Base-by-base conservation (phyloP, 495 filamentous ascomycete species). In the Clohesyomyces aquaticus region DNA sequence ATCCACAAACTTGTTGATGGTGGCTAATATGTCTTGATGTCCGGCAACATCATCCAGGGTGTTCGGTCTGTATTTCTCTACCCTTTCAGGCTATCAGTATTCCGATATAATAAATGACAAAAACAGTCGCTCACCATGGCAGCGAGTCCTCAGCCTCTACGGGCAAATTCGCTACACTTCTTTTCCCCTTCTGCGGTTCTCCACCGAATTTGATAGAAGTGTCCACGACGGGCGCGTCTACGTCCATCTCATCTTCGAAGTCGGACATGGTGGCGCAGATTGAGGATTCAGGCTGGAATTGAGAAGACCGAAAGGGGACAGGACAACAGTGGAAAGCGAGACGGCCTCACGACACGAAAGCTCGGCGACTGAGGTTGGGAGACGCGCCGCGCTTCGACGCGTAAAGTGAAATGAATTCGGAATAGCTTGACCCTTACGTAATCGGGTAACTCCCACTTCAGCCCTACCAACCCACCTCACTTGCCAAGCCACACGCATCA, bases 31-130 rank as follows among this genome's bases (percentile, higher is more conserved):
- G 76, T 98, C 94, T 73, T 97, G 89, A 73, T 99, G 94, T n/a
- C 94, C 94, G 3, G 91, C 93, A 52, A 99, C 94, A 77, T 99
- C 94, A 49, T 86, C 83, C 21, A 99, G 82, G 2, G 90, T 89
- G 59, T 87, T 85, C 16, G 94, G 94, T 47, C 94, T 85, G 75
- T 97, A 99, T 75, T 99, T 99, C 72, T 99, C 94, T n/a, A 99
- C 91, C 93, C 93, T 97, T 56, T 4, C 32, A 16, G 19, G 2
- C 27, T 38, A 38, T 68, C 49, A 50, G 1, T 4, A 28, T 6
- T 14, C 14, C 14, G 38, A 35, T 18, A 23, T 28, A 4, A 23
- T 21, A 26, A 16, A 18, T 4, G 11, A 27, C 0, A 27, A 2
- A 59, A 16, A 21, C 4, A 16, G 2, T 26, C 14, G 32, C 76